Base-by-base conservation (phyloP, 345 rosid genomes). In the Orychophragmus violaceus region DNA sequence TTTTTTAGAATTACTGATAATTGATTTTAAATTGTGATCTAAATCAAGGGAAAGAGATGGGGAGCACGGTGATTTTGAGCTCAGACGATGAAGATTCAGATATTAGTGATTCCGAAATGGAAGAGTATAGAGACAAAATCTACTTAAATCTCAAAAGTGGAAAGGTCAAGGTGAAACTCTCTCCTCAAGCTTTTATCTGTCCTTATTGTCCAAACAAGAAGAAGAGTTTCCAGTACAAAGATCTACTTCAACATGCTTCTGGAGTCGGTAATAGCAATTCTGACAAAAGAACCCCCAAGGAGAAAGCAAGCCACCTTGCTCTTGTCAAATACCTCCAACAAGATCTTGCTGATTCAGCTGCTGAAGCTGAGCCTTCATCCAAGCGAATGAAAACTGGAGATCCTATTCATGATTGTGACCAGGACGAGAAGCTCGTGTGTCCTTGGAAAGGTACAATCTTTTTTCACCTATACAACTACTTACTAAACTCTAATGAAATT, bases 211-310 rank as follows among this genome's bases (percentile, higher is more conserved):
- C 90, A 5, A 85, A 82, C 50, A 91, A 82, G 85, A 91, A 83
- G 85, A 91, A 84, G 18, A 89, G 85, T 57, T 94, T 82, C 61
- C 81, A 72, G 16, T 87, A 85, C 73, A 81, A 71, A 29, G 95
- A 91, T 45, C 85, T 94, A 21, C 87, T 90, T 59, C 97, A 94
- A 51, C 99, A 94, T 84, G 99, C 97, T 45, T 84, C 95, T 46
- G 99, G 95, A 49, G 97, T 93, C 66, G 97, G 96, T 59, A 85
- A 82, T 41, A 93, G 97, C 70, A 60, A 76, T 28, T 92, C 96
- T 0, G 79, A 76, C 3, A 90, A 93, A 78, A 82, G 97, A 75
- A 85, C 76, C 42, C 46, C 68, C 5, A 86, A 84, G 83, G 90
- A 83, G 80, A 93, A 84, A 82, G 97, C 91, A 25, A 81, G 76